phyloP scores from a whole-genome alignment of 2,329 filamentous ascomycete species.

The Pseudogymnoascus sp. region DNA sequence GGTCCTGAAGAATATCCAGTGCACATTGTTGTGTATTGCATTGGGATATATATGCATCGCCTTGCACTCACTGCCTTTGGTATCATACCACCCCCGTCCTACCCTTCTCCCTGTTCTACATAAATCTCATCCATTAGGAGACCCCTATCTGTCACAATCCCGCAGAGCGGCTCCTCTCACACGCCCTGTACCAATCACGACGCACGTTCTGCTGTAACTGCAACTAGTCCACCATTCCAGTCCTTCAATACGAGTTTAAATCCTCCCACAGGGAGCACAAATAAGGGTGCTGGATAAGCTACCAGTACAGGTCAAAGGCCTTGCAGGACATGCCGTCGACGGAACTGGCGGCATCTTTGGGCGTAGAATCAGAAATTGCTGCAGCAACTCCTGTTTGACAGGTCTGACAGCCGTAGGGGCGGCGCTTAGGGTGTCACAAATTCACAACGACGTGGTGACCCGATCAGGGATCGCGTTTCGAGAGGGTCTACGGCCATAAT shows the following conservation, averaged over 20 bases:
- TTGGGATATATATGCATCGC: not conserved
- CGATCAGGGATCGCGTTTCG: not conserved
- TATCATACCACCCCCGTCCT: not conserved
- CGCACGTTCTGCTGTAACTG: too few species aligned
- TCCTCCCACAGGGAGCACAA: not conserved
- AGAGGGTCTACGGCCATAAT: not conserved
- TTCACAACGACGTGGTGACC: not conserved
- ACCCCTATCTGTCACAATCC: not conserved
- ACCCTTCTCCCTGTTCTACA: too few species aligned
- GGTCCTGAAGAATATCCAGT: not conserved
- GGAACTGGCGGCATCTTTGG: too few species aligned
- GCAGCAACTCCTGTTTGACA: not conserved
- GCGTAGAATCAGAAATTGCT: not conserved
- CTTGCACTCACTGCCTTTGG: not conserved
- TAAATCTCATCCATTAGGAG: not conserved
- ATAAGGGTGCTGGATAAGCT: not conserved
- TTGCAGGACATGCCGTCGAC: not conserved
- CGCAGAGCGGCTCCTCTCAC: not conserved
- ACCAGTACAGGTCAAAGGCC: not conserved
- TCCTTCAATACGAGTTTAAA: not conserved
- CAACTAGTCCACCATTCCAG: not conserved
- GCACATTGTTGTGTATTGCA: not conserved
- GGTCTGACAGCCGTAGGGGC: not conserved
- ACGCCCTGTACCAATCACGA: not conserved
- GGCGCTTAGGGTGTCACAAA: not conserved